phyloP scores from a whole-genome alignment of 371 early-diverging fungal genomes.

The Funneliformis caledonium region DNA sequence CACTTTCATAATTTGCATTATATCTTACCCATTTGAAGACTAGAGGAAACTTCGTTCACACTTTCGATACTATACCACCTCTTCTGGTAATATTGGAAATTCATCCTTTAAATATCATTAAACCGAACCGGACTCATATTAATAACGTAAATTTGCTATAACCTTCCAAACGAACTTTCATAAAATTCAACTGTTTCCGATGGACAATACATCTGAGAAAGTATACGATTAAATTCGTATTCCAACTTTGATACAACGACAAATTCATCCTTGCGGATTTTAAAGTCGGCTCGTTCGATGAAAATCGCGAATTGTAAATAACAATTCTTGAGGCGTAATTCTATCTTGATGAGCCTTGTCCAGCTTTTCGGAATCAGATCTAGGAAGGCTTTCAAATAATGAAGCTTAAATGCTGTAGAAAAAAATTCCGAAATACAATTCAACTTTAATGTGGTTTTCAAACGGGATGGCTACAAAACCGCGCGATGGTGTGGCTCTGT shows the following conservation, averaged over 20 bases:
- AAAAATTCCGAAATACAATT: background rate
- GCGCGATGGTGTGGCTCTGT: conserved; percentile 22
- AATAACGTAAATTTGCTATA: conserved; percentile 16
- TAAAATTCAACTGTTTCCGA: conserved; percentile 31
- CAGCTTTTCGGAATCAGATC: conserved; percentile 17
- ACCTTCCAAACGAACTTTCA: conserved; percentile 26
- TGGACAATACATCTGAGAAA: conserved; percentile 26
- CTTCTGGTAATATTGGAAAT: background rate
- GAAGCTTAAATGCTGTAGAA: too few relatives aligned
- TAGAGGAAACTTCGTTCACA: too few relatives aligned
- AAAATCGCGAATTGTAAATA: conserved; percentile 36
- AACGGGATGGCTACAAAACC: conserved; percentile 2
- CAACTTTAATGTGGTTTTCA: conserved; percentile 17
- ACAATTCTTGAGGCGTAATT: conserved; percentile 21
- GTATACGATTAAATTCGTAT: conserved; percentile 36
- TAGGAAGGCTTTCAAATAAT: conserved; percentile 15
- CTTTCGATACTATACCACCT: background rate
- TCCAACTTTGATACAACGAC: conserved; percentile 34
- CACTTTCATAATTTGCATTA: too few relatives aligned
- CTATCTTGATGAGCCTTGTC: conserved; percentile 23
- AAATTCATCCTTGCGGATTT: conserved; percentile 34
- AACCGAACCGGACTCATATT: background rate
- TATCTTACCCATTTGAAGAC: too few relatives aligned
- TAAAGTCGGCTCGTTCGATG: conserved; percentile 28
- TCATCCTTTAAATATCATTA: background rate